Evolutionary conservation across 495 filamentous ascomycete species (phyloP).

Genomic region (Paragyromitra xinjiangensis): DNA sequence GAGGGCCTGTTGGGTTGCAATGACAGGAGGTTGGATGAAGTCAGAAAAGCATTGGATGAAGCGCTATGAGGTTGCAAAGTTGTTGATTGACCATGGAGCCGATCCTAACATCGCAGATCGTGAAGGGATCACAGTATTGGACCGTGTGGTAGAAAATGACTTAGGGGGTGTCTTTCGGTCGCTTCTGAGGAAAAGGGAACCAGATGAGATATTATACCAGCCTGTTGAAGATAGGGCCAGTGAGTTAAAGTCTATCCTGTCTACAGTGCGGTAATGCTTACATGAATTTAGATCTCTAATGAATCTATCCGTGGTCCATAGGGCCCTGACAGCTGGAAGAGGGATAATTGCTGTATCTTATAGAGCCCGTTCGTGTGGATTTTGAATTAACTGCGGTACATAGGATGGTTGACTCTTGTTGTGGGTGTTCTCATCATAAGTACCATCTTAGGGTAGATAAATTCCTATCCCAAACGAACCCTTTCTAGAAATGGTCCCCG

Average conservation of each 20-base stretch:
- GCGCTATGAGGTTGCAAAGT: slow-evolving; percentile 5
- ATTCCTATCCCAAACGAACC: no score
- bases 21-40: no score
- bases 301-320: neutral
- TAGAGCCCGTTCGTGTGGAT: neutral
- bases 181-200: neutral
- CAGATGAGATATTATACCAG: neutral
- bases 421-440: no score
- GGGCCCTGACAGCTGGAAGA: neutral
- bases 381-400: neutral
- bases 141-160: neutral
- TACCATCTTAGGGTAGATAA: no score
- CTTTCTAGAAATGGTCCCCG: no score
- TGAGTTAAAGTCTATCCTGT: no score
- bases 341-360: neutral
- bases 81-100: slow-evolving; percentile 5
- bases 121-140: neutral
- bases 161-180: neutral
- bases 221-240: neutral
- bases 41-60: no score
- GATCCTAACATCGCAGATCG: slow-evolving; percentile 15
- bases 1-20: slow-evolving; percentile 5
- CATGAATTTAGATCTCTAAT: neutral
- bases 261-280: neutral
- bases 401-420: no score